Percentiles rank a stretch among this genome's conserved stretches.
Conservation (phyloP, 768 basidiomycete genomes). For the Tubosaeta sp. region DNA sequence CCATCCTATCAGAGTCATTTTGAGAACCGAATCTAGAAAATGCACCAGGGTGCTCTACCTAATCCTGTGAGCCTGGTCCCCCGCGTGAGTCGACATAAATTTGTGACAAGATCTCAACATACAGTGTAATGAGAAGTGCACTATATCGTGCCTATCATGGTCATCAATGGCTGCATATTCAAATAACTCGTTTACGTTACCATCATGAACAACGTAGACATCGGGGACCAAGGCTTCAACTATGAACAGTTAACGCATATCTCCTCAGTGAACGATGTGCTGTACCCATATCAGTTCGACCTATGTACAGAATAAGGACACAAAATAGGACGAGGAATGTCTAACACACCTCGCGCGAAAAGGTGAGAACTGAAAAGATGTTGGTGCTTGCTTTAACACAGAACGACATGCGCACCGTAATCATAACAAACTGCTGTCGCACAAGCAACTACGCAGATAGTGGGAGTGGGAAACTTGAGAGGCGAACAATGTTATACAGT, state of each 20-base stretch:
- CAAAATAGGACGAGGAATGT: no score
- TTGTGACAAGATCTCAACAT: not conserved
- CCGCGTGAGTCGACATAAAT: not conserved
- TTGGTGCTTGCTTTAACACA: not conserved
- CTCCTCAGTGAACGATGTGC: not conserved
- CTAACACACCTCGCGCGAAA: constrained; percentile 4
- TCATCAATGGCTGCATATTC: constrained; percentile 1
- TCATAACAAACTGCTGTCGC: not conserved
- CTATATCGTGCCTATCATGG: no score
- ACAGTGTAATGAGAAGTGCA: no score
- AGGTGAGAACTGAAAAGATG: constrained; percentile 6
- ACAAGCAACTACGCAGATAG: not conserved
- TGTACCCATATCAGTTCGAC: constrained; percentile 14
- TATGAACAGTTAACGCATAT: not conserved
- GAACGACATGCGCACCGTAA: not conserved
- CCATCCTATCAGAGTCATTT: constrained; percentile 3
- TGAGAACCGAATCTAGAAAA: not conserved
- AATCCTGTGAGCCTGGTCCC: not conserved
- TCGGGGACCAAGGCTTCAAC: constrained; percentile 10
- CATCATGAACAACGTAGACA: constrained; percentile 9
- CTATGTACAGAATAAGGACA: not conserved
- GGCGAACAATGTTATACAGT: not conserved
- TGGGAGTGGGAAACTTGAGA: not conserved
- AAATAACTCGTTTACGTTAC: not conserved
- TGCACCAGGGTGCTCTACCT: not conserved